Conservation (phyloP, 2,329 filamentous ascomycete genomes). For the Phialemoniopsis sp. region DNA sequence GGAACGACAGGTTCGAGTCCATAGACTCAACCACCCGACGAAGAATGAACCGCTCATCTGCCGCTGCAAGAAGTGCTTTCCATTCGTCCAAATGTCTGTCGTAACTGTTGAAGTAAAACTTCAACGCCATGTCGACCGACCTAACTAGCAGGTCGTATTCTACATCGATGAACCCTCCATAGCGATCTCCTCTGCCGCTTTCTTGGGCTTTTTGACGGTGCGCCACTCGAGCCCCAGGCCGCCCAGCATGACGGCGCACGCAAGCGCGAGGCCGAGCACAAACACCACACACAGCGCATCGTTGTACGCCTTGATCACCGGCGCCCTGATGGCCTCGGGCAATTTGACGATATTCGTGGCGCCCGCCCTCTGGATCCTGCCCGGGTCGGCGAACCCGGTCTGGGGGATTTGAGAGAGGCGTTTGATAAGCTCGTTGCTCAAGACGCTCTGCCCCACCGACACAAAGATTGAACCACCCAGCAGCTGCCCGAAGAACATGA, state of each 20-base stretch:
- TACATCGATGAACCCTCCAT: no score
- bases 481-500: conserved; percentile 42
- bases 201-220: conserved; percentile 29
- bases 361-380: conserved; percentile 26
- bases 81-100: no score
- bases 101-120: no score
- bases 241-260: conserved; percentile 49
- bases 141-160: no score
- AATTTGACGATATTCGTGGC: conserved; percentile 51
- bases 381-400: conserved; percentile 21
- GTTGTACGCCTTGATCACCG: conserved; percentile 51
- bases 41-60: no score
- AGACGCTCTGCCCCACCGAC: conserved; percentile 37
- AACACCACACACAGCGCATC: conserved; percentile 53
- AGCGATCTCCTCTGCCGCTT: no score
- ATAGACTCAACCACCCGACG: no score
- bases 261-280: conserved; percentile 53
- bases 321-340: conserved; percentile 31
- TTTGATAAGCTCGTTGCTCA: conserved; percentile 26
- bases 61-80: no score
- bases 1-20: no score
- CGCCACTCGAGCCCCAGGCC: conserved; percentile 57
- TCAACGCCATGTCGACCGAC: no score
- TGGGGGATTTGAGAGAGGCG: conserved; percentile 22
- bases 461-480: conserved; percentile 42